Percentiles rank a stretch among this genome's conserved stretches.
Evolutionary conservation across 2,329 filamentous ascomycete species (phyloP).

Genomic region (Calonectria pseudoturangicola): DNA sequence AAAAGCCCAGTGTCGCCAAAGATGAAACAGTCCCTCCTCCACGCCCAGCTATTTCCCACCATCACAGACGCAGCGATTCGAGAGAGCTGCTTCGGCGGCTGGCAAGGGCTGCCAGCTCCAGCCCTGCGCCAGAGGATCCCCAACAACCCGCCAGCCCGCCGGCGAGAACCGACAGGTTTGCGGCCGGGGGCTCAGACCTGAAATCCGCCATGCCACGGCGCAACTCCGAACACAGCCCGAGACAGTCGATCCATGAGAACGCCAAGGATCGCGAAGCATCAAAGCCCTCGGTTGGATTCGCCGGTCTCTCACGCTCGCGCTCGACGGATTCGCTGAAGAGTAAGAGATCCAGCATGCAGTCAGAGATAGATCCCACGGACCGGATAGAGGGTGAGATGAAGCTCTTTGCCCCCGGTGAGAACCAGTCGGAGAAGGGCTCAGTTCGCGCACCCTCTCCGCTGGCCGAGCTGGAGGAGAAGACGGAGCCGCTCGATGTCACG

Average conservation of each 20-base stretch:
- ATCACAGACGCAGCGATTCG: conserved; percentile 61
- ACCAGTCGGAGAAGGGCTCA: conserved; percentile 74
- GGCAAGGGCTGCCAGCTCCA: conserved; percentile 68
- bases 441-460: conserved; percentile 68
- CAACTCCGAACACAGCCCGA: conserved; percentile 43
- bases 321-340: conserved; percentile 69
- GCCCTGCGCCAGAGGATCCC: conserved; percentile 60
- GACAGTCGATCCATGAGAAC: conserved; percentile 37
- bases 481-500: conserved; percentile 64
- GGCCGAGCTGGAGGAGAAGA: conserved; percentile 58
- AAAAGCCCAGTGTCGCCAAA: conserved; percentile 29
- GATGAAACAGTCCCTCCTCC: conserved; percentile 40
- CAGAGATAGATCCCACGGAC: conserved; percentile 73
- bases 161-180: conserved; percentile 28
- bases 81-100: conserved; percentile 70
- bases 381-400: conserved; percentile 74
- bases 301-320: conserved; percentile 63
- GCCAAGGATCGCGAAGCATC: conserved; percentile 50
- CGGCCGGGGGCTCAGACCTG: conserved; percentile 34
- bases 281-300: conserved; percentile 68
- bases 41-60: conserved; percentile 41
- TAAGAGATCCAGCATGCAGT: conserved; percentile 70
- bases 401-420: conserved; percentile 73
- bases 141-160: conserved; percentile 42
- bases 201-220: conserved; percentile 47